Base-by-base conservation (phyloP, 1,139 yeast genomes). In the Suzukiozyma palmioleophila region DNA sequence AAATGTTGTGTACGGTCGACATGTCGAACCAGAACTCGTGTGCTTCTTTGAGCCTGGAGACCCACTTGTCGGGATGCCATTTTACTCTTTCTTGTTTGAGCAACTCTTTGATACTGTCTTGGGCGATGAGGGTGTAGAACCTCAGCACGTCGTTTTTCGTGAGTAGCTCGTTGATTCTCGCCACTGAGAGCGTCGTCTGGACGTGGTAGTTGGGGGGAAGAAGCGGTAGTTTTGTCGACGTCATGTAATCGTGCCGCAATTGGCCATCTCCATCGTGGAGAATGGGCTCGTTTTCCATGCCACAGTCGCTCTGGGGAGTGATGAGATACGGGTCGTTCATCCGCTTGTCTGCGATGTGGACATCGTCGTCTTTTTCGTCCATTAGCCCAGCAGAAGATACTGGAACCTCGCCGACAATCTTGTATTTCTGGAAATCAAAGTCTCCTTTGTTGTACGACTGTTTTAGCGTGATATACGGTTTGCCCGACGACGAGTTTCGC, bases 31-130 rank as follows among this genome's bases (percentile, higher is more conserved):
- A 33, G 36, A 43, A 37, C 18, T 37, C 35, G 12, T 30, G 10
- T 3, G 30, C 13, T 2, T 44, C 36, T 13, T 42, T 43, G 14
- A 56, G 42, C 37, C 49, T 47, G 4, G 54, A 54, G 8, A 57
- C 50, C 76, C 76, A 69, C 49, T 70, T 74, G 52, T 82, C 89
- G 1, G 89, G 89, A 53, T 82, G 89, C 88, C 88, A 82, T 44
- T 75, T 60, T 3, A 80, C 55, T 43, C 88, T 51, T 50, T 81
- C 88, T 26, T 47, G 51, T 42, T 70, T 75, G 7, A 79, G 43
- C 3, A 74, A 49, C 2, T 57, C 64, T 10, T 45, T 18, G 14
- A 56, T 39, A 16, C 49, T 42, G 1, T 49, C 45, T 2, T 39
- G 21, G 16, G 38, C 40, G 10, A 67, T 54, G 16, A 42, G 42